Percentiles rank a stretch among this genome's conserved stretches.
These are phyloP conservation scores for Torulaspora quercuum DNA, from an alignment of 805 yeast genomes.

Conservation along the genomic window DNA sequence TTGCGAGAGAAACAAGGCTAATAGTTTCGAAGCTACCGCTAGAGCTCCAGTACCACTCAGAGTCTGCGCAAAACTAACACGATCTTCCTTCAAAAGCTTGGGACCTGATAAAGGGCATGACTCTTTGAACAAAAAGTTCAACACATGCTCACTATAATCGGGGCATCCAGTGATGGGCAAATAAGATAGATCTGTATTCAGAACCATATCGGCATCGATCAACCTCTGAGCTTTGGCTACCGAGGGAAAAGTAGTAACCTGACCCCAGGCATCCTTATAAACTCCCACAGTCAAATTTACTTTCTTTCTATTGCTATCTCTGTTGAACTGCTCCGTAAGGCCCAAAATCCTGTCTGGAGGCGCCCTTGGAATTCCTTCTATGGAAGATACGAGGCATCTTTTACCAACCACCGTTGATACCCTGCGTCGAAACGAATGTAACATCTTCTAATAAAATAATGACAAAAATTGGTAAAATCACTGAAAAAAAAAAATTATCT, in stretches of 20 bases:
- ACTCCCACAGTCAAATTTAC: slow-evolving; percentile 57
- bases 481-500: too few relatives aligned
- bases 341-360: slow-evolving; percentile 89
- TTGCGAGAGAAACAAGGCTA: slow-evolving; percentile 46
- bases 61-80: slow-evolving; percentile 83
- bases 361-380: slow-evolving; percentile 44
- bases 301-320: slow-evolving; percentile 57
- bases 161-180: slow-evolving; percentile 75
- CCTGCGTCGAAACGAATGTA: too few relatives aligned
- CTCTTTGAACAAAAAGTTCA: slow-evolving; percentile 67
- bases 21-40: slow-evolving; percentile 76
- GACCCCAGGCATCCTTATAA: slow-evolving; percentile 81
- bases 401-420: slow-evolving; percentile 1
- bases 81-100: slow-evolving; percentile 51
- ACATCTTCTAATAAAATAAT: background rate
- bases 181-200: slow-evolving; percentile 58
- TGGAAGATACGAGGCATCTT: slow-evolving; percentile 9
- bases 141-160: slow-evolving; percentile 61
- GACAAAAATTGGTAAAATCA: background rate
- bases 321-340: slow-evolving; percentile 66
- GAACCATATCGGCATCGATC: slow-evolving; percentile 44
- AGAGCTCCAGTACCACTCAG: slow-evolving; percentile 94
- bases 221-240: slow-evolving; percentile 30
- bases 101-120: slow-evolving; percentile 48
- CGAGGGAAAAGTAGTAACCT: slow-evolving; percentile 38